These are phyloP conservation scores for Annona cherimola DNA, from an alignment of 164 flowering plant genomes.

Conservation along the genomic window DNA sequence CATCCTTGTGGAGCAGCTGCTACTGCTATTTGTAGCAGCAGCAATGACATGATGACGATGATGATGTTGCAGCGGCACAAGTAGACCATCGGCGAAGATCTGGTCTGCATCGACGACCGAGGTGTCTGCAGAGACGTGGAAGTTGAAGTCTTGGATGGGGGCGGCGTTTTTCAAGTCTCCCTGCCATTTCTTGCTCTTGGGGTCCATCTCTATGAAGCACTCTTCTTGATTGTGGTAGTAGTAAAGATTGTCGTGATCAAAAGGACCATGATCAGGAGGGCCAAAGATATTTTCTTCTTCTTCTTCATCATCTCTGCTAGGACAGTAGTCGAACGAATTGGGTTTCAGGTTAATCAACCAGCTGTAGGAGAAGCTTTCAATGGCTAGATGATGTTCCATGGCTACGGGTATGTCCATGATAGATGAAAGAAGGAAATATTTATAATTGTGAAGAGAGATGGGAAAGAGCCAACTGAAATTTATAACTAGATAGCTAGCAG, in stretches of 20 bases:
- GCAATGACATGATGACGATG: no score
- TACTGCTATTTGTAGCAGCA: no score
- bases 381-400: slow-evolving; percentile 54
- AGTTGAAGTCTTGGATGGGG: slow-evolving; percentile 10
- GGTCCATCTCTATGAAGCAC: slow-evolving; percentile 80
- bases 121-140: slow-evolving; percentile 22
- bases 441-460: no score
- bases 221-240: slow-evolving; percentile 1
- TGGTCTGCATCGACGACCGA: slow-evolving; percentile 46
- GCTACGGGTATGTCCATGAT: slow-evolving; percentile 2
- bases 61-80: slow-evolving; percentile 24
- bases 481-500: no score
- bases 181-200: slow-evolving; percentile 25
- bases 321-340: slow-evolving; percentile 22
- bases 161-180: slow-evolving; percentile 12
- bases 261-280: slow-evolving; percentile 10
- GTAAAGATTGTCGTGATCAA: slow-evolving; percentile 19
- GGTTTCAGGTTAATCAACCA: slow-evolving; percentile 69
- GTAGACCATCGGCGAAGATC: slow-evolving; percentile 42
- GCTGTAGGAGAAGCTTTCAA: slow-evolving; percentile 85
- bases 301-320: slow-evolving; percentile 22
- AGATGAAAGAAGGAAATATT: not conserved
- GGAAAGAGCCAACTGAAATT: not conserved
- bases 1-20: no score
- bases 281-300: slow-evolving; percentile 16